A percentile compares a stretch with the other conserved stretches of the same genome.
Evolutionary conservation across 352 stramenopile genomes (phyloP).

Genomic region (Phytophthora uliginosa): DNA sequence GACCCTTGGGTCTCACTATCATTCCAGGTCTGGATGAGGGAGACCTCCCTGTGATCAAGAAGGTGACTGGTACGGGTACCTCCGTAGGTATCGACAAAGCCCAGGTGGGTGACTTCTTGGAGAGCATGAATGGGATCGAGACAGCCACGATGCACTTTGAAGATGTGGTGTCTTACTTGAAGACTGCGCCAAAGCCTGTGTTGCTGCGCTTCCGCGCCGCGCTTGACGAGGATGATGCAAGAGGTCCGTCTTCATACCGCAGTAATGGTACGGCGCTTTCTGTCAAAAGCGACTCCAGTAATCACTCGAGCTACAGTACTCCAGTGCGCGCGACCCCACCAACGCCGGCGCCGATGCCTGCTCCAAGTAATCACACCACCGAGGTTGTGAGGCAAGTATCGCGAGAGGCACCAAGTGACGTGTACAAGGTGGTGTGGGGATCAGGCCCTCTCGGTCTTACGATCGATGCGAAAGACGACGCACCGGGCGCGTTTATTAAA

Average conservation of each 20-base stretch:
- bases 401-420: conserved; percentile 47
- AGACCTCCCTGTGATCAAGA: conserved; percentile 90
- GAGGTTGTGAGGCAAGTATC: conserved; percentile 51
- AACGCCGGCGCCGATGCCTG: conserved; percentile 22
- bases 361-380: conserved; percentile 22
- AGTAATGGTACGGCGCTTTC: conserved; percentile 47
- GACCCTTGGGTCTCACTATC: conserved; percentile 85
- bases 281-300: conserved; percentile 31
- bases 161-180: conserved; percentile 85
- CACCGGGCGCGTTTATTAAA: conserved; percentile 84
- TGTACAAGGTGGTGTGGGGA: conserved; percentile 88
- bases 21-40: conserved; percentile 84
- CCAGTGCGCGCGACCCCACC: conserved; percentile 28
- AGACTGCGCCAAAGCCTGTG: conserved; percentile 84
- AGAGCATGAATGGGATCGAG: conserved; percentile 85
- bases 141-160: conserved; percentile 82
- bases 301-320: conserved; percentile 40
- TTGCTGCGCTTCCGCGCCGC: conserved; percentile 72
- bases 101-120: conserved; percentile 83
- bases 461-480: conserved; percentile 76
- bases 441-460: conserved; percentile 80
- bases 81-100: conserved; percentile 84
- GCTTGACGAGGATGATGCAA: conserved; percentile 43
- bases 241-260: conserved; percentile 37
- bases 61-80: conserved; percentile 87